Base-by-base conservation (phyloP, 495 filamentous ascomycete genomes). In the Umbilicaria muhlenbergii region DNA sequence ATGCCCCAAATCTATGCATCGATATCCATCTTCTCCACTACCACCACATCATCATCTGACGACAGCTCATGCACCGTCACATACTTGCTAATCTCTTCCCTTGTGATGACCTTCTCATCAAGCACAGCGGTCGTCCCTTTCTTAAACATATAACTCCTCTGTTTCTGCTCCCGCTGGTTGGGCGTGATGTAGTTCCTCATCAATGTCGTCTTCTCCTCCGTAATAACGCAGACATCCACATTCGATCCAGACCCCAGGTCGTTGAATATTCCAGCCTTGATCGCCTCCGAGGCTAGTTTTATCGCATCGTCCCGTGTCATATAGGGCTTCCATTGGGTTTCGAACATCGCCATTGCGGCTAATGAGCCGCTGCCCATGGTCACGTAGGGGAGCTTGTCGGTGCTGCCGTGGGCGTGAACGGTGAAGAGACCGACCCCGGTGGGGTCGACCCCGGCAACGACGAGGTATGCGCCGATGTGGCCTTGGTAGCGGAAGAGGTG, bases 401-500 rank as follows among this genome's bases (percentile, higher is more conserved):
- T 99, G 42, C 81, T 88, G 36, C 92, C 92, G 70, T 99, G 92
- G 24, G 92, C 92, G 68, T 99, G 92, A 11, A 99, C 92, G 40
- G 92, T 99, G 71, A 89, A 99, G 13, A 99, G 75, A 45, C 91
- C 83, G n/a, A 80, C 75, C 46, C 92, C 92, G 6, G 92, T 99
- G 10, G 92, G 89, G 64, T 99, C 92, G 45, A 93, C 88, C 46
- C 92, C 92, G 3, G 92, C 92, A 39, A 99, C 87, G 14, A 99
- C 92, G 35, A 99, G 78, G 65, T 99, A 99, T 35, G 92, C 92
- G 47, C 92, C 92, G 50, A 99, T 93, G 69, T 99, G 77, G 43
- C 92, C 92, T 60, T 99, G 88, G 69, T 99, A 82, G 48, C 83
- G 79, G 81, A 96, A 99, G 47, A 99, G 81, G 64, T 96, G 89